Percentiles rank a stretch among this genome's conserved stretches.
phyloP scores from a whole-genome alignment of 371 early-diverging fungal genomes.

The Fennellomyces sp. region DNA sequence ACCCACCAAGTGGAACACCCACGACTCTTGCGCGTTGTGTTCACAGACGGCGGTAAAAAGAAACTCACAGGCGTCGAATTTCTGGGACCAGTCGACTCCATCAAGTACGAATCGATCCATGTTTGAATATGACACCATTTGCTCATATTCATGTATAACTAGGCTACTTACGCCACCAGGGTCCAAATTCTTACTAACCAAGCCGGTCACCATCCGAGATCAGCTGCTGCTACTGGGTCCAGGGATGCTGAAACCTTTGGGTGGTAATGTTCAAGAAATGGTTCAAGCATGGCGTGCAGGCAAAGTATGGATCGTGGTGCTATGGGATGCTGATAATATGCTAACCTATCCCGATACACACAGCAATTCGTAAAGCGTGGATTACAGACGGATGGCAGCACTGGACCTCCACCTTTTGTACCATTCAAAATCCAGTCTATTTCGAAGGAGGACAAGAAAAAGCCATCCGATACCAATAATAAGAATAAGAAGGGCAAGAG shows the following conservation, averaged over 20 bases:
- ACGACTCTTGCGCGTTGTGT: conserved; percentile 30
- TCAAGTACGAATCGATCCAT: conserved; percentile 34
- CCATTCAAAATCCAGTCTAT: conserved; percentile 36
- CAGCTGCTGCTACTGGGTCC: conserved; percentile 35
- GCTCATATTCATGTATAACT: background rate
- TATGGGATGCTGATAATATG: background rate
- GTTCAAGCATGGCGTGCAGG: conserved; percentile 51
- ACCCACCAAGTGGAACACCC: conserved; percentile 39
- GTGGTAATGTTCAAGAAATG: conserved; percentile 47
- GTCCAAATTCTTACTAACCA: conserved; percentile 37
- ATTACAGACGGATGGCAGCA: conserved; percentile 13
- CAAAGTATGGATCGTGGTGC: conserved; percentile 40
- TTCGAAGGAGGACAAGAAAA: background rate
- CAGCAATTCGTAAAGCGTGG: conserved; percentile 43
- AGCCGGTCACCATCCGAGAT: conserved; percentile 35
- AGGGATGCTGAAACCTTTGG: conserved; percentile 34
- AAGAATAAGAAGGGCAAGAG: background rate
- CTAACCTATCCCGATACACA: background rate
- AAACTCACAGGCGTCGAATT: conserved; percentile 39
- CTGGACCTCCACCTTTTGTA: conserved; percentile 46
- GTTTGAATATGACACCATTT: background rate
- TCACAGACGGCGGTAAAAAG: conserved; percentile 44
- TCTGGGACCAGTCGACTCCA: conserved; percentile 32
- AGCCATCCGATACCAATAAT: background rate
- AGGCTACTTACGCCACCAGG: conserved; percentile 50